Evolutionary conservation across 1,284 basidiomycete species (phyloP), one percentile per base, ranked within the genome.

Genomic region (Ustilago hordei): DNA sequence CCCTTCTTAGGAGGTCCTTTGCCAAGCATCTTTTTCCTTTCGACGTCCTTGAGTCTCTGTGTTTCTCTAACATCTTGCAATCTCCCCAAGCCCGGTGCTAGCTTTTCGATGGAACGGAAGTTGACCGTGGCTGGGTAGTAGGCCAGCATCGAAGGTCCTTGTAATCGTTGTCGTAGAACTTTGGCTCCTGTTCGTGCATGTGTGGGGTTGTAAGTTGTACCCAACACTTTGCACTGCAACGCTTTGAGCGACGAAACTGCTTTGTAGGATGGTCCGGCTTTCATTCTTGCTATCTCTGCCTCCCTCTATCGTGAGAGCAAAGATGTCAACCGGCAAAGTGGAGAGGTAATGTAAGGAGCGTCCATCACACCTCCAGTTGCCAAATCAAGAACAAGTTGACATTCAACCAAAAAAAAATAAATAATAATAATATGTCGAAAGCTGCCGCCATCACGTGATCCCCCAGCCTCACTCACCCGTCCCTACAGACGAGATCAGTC

Each of bases 1-100:
- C 84, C 84, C 77, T 85, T 85, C 83, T 84, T 85, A 7, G 84
- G 84, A 15, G 84, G 84, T 47, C 83, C 83, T 57, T 85, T 85
- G 17, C 84, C 84, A 13, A 84, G 59, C 69, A 72, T 75, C 71
- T 81, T 82, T 59, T 81, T 81, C 48, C 81, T 62, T 55, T 75
- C 83, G 3, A 85, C 81, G 55, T 84, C 83, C 58, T 73, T 68
- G 52, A 75, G 35, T 9, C 84, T 57, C 60, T 84, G 81, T 15
- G 69, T 59, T 64, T 85, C 84, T 8, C 70, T 48, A 0, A 68
- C 43, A 36, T 79, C 72, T 23, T 72, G 57, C 54, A 84, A 47
- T 35, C 62, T 62, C 4, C 78, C 76, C 9, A 80, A 39, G 0
- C 45, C 54, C 1, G 77, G 70, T 15, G 68, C 69, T 4, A 68